phyloP scores from a whole-genome alignment of 2,329 filamentous ascomycete genomes.

The Colletotrichum sp. region DNA sequence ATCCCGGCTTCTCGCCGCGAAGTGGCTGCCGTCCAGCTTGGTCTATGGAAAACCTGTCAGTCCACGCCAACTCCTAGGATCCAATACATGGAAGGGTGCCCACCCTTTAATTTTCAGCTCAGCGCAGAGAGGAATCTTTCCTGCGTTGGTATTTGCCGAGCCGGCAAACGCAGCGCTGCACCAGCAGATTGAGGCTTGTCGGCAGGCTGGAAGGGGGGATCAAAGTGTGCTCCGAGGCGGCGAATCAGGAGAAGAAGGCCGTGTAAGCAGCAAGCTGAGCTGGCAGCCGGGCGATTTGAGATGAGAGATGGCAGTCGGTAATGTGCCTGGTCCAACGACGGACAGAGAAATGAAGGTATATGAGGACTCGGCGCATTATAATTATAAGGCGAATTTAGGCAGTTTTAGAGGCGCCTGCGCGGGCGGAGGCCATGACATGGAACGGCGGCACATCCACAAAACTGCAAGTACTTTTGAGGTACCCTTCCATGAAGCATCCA shows the following conservation, averaged over 20 bases:
- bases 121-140: background rate
- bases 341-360: background rate
- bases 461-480: conserved; percentile 7
- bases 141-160: background rate
- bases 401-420: background rate
- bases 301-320: background rate
- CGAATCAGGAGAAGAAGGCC: background rate
- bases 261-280: background rate
- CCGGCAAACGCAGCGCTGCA: background rate
- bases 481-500: background rate
- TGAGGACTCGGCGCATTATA: background rate
- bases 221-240: background rate
- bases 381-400: background rate
- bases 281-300: background rate
- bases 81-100: background rate
- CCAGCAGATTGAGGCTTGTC: background rate
- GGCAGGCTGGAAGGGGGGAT: background rate
- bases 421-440: background rate
- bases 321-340: background rate
- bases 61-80: background rate
- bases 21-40: background rate
- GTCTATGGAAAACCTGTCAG: background rate
- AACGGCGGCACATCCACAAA: background rate
- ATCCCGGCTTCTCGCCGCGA: background rate
- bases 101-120: conserved; percentile 4